A percentile compares a stretch with the other conserved stretches of the same genome.
Conservation (phyloP, 2,329 filamentous ascomycete species). For the Colletotrichum horii region DNA sequence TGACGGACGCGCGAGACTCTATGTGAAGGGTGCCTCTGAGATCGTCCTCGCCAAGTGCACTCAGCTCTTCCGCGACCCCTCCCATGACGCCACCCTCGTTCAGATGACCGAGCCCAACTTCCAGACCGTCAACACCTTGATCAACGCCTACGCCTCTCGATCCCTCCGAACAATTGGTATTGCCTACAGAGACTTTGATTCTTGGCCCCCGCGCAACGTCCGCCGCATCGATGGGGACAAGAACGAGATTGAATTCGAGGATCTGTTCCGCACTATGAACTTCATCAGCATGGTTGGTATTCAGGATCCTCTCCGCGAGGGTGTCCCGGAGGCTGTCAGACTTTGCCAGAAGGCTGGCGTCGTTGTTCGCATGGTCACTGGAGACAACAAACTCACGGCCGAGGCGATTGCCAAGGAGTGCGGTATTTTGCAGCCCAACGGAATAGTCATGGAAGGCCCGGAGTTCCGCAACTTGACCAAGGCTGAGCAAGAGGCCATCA, state of each 20-base stretch:
- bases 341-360: constrained; percentile 79
- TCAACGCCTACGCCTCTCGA: constrained; percentile 77
- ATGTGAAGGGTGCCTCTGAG: constrained; percentile 70
- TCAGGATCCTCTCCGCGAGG: constrained; percentile 78
- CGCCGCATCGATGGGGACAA: constrained; percentile 60
- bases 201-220: constrained; percentile 77
- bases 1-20: constrained; percentile 58
- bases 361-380: constrained; percentile 84
- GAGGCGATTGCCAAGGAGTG: constrained; percentile 81
- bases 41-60: constrained; percentile 65
- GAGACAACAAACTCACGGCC: constrained; percentile 81
- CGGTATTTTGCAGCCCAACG: constrained; percentile 72
- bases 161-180: constrained; percentile 87
- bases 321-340: constrained; percentile 75
- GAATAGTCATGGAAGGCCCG: constrained; percentile 79
- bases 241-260: constrained; percentile 68
- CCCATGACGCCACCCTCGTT: constrained; percentile 44
- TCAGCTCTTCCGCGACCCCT: constrained; percentile 54
- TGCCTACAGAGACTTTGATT: constrained; percentile 81
- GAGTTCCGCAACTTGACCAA: constrained; percentile 76
- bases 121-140: constrained; percentile 66
- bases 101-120: constrained; percentile 58
- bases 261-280: constrained; percentile 70
- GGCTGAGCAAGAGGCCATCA: constrained; percentile 68
- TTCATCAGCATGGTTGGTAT: constrained; percentile 78